phyloP scores from a whole-genome alignment of 1,139 yeast genomes.

The Hemisphaericaspora xylofermentans region DNA sequence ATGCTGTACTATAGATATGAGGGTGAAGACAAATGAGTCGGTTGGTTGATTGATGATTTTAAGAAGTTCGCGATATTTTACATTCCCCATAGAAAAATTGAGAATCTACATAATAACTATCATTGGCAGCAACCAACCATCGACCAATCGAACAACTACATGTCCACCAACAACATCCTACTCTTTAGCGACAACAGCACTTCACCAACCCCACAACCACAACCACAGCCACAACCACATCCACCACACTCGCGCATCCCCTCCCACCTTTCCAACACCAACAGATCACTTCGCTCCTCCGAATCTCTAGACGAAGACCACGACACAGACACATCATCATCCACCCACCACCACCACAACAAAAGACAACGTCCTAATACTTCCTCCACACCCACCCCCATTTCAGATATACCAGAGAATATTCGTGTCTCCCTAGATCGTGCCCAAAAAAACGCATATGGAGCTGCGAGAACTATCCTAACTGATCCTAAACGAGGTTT shows the following conservation, averaged over 20 bases:
- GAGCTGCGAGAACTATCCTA: slow-evolving; percentile 23
- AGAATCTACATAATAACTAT: too few species aligned
- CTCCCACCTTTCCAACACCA: not conserved
- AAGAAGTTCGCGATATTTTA: not conserved
- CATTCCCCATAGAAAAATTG: not conserved
- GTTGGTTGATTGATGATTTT: not conserved
- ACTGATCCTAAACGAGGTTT: slow-evolving; percentile 14
- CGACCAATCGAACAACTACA: not conserved
- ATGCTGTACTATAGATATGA: too few species aligned
- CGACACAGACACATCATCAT: not conserved
- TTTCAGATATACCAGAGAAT: too few species aligned
- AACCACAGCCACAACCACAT: too few species aligned
- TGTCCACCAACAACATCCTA: slow-evolving; percentile 1
- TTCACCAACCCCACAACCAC: slow-evolving; percentile 2
- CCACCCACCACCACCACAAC: not conserved
- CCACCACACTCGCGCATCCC: slow-evolving; percentile 1
- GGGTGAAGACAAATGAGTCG: too few species aligned
- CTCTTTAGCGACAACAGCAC: slow-evolving; percentile 4
- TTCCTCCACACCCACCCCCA: not conserved
- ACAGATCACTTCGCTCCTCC: slow-evolving; percentile 1
- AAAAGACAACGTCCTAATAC: slow-evolving; percentile 9
- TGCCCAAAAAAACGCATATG: slow-evolving; percentile 13
- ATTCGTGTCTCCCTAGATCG: slow-evolving; percentile 2
- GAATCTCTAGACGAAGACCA: slow-evolving; percentile 4
- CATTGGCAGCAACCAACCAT: not conserved